phyloP scores from a whole-genome alignment of 805 yeast species.

The Pichia phayaonensis region DNA sequence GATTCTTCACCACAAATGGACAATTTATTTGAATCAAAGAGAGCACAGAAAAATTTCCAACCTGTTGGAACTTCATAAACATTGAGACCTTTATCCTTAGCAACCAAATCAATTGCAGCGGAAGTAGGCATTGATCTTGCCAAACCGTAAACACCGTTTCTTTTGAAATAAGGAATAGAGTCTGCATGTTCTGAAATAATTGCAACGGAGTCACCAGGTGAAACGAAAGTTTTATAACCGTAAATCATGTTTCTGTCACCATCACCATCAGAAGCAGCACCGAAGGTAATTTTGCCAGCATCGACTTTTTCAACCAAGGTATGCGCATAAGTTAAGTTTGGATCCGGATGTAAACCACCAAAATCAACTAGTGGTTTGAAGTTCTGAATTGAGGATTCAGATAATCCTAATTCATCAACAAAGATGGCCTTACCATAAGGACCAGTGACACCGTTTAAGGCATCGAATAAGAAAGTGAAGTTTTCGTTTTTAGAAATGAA shows the following conservation, averaged over 20 bases:
- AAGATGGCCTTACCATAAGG: conserved; percentile 88
- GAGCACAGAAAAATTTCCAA: conserved; percentile 96
- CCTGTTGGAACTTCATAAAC: conserved; percentile 97
- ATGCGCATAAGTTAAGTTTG: conserved; percentile 89
- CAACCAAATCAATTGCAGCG: conserved; percentile 89
- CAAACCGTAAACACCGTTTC: conserved; percentile 80
- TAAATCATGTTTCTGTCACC: conserved; percentile 99
- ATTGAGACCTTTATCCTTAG: conserved; percentile 62
- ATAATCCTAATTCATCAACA: conserved; percentile 75
- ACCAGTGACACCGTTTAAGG: conserved; percentile 93
- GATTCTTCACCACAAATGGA: conserved; percentile 98
- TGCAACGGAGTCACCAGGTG: conserved; percentile 98
- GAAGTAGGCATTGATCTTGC: conserved; percentile 98
- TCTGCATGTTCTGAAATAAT: conserved; percentile 91
- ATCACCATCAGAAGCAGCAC: conserved; percentile 99
- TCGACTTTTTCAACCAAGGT: conserved; percentile 87
- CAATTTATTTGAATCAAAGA: conserved; percentile 86
- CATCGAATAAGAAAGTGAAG: conserved; percentile 79
- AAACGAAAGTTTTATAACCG: conserved; percentile 89
- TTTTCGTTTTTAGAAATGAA: conserved; percentile 52
- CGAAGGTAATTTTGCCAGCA: conserved; percentile 71
- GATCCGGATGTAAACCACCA: conserved; percentile 98
- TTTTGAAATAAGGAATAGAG: conserved; percentile 82
- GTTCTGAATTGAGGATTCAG: conserved; percentile 67
- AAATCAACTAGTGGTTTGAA: conserved; percentile 77